phyloP scores from a whole-genome alignment of 2,329 filamentous ascomycete species.

The Arthroderma uncinatum region DNA sequence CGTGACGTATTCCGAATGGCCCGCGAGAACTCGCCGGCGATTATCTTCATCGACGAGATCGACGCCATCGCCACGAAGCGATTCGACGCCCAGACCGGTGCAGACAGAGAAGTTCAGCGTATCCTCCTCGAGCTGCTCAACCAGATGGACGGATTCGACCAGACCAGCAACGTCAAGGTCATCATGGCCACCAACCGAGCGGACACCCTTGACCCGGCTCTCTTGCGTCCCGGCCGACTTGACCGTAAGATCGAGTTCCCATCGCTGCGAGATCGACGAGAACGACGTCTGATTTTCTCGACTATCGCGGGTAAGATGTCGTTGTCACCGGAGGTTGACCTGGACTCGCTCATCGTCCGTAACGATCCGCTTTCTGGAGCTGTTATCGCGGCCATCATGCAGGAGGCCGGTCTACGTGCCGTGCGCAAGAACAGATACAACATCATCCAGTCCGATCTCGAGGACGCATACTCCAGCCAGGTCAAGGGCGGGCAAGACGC shows the following conservation, averaged over 20 bases:
- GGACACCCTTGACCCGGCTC: slow-evolving; percentile 88
- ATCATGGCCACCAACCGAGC: slow-evolving; percentile 99
- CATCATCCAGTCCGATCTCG: slow-evolving; percentile 92
- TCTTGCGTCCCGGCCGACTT: slow-evolving; percentile 86
- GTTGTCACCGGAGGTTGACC: slow-evolving; percentile 85
- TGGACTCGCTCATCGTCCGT: slow-evolving; percentile 90
- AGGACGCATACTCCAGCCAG: slow-evolving; percentile 94
- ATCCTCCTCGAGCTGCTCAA: slow-evolving; percentile 95
- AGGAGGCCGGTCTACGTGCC: slow-evolving; percentile 87
- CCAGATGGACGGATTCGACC: slow-evolving; percentile 99
- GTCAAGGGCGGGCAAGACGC: slow-evolving; percentile 72
- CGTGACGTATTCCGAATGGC: slow-evolving; percentile 99
- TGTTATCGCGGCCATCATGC: slow-evolving; percentile 97
- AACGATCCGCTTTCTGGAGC: slow-evolving; percentile 93
- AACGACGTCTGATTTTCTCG: slow-evolving; percentile 89
- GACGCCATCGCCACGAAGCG: slow-evolving; percentile 98
- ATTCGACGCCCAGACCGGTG: slow-evolving; percentile 96
- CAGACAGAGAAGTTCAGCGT: slow-evolving; percentile 95
- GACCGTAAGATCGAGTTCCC: slow-evolving; percentile 99
- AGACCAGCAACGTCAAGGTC: slow-evolving; percentile 97
- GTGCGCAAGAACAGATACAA: slow-evolving; percentile 98
- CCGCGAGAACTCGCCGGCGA: slow-evolving; percentile 91
- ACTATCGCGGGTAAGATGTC: slow-evolving; percentile 99
- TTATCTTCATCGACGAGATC: slow-evolving; percentile 99
- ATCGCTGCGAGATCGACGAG: slow-evolving; percentile 81